A percentile compares a stretch with the other conserved stretches of the same genome.
These are phyloP conservation scores for Rhinocladiella similis DNA, from an alignment of 2,329 filamentous ascomycete species.

Conservation along the genomic window DNA sequence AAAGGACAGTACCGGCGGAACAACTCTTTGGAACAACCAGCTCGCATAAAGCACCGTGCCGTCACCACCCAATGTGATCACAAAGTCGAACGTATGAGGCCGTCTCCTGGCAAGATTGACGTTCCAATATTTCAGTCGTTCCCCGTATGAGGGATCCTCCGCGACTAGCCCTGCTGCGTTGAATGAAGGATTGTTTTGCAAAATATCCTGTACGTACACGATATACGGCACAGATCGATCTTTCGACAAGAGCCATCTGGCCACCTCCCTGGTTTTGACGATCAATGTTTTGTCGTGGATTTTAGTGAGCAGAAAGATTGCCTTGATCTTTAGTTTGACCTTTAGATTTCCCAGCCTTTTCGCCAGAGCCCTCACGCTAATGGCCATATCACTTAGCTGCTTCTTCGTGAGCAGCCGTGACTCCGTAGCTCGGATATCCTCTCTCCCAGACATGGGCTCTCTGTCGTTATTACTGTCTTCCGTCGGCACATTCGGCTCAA, in stretches of 20 bases:
- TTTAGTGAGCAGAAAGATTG: slow-evolving; percentile 87
- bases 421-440: slow-evolving; percentile 48
- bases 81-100: slow-evolving; percentile 90
- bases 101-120: slow-evolving; percentile 72
- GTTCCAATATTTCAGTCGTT: slow-evolving; percentile 78
- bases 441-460: slow-evolving; percentile 21
- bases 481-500: slow-evolving; percentile 29
- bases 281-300: slow-evolving; percentile 83
- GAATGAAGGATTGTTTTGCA: slow-evolving; percentile 72
- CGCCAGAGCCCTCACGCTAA: slow-evolving; percentile 87
- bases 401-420: slow-evolving; percentile 88
- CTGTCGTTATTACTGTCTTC: slow-evolving; percentile 10
- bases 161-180: slow-evolving; percentile 68
- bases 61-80: slow-evolving; percentile 87
- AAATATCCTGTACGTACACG: slow-evolving; percentile 77
- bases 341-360: slow-evolving; percentile 81
- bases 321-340: slow-evolving; percentile 76
- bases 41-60: slow-evolving; percentile 94
- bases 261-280: slow-evolving; percentile 71
- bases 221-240: slow-evolving; percentile 68
- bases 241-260: slow-evolving; percentile 75
- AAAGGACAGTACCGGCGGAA: slow-evolving; percentile 91
- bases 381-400: slow-evolving; percentile 94
- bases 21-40: slow-evolving; percentile 94
- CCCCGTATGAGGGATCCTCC: slow-evolving; percentile 56